Base-by-base conservation (phyloP, 2,329 filamentous ascomycete genomes). In the Gaeumannomyces tritici region DNA sequence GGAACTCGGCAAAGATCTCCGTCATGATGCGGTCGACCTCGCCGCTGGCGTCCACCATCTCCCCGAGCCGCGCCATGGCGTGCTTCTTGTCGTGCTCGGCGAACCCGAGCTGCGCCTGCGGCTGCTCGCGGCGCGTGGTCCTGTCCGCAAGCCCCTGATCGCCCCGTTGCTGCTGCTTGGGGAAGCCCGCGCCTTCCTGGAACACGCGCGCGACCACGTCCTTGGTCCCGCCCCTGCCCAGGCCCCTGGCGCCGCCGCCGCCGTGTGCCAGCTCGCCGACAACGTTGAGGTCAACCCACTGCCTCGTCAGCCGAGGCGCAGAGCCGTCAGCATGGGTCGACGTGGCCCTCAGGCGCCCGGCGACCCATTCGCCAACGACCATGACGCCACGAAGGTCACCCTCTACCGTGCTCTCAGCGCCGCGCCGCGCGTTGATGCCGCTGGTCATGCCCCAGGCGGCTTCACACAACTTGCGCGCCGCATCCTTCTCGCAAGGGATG, bases 281-380 rank as follows among this genome's bases (percentile, higher is more conserved):
- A 63, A 93, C 79, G 64, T 93, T 83, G 47, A 84, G 78, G 68
- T 95, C 90, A 11, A 95, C 82, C 89, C 90, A 93, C 68, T 87
- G 83, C 21, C 88, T 81, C 3, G 89, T 92, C 62, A 96, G 76
- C 61, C 80, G 78, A 5, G 76, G 74, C 28, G 73, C 70, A 21
- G 73, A 72, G 11, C 69, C 69, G 9, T 70, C 65, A 21, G 73
- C 73, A 27, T 73, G 71, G 1, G 75, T 70, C 1, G 77, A 72
- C 1, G 79, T 75, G 4, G 82, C 77, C 66, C 81, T 82, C 59
- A 93, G 78, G 55, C 89, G 87, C 12, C 88, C 83, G 24, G 90
- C 91, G 18, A 93, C 89, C 91, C 91, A 95, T 73, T 96, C 90
- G 55, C 88, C 88, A 4, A 93, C 89, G 0, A 96, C 90, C 87